Conservation (phyloP, 495 filamentous ascomycete species). For the Penicillium salamii region DNA sequence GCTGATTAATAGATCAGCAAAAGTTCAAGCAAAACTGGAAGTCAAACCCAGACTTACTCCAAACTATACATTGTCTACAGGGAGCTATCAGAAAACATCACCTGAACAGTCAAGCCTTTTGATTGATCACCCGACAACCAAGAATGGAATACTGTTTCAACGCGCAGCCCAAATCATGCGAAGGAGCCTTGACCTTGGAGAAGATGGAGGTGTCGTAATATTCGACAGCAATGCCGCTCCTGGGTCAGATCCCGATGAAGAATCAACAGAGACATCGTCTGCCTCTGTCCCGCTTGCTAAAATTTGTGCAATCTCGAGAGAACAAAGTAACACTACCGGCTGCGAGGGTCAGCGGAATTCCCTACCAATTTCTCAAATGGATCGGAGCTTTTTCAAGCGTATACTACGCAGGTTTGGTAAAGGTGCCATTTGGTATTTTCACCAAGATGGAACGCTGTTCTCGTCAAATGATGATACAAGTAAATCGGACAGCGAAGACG, state of each 20-base stretch:
- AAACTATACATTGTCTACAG: not conserved
- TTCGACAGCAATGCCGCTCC: slow-evolving; percentile 14
- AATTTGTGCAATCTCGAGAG: slow-evolving; percentile 8
- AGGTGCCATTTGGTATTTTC: slow-evolving; percentile 18
- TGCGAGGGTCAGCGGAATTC: not conserved
- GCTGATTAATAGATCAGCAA: not conserved
- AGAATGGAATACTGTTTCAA: slow-evolving; percentile 24
- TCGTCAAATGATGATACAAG: slow-evolving; percentile 14
- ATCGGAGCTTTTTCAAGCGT: slow-evolving; percentile 11
- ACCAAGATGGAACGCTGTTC: slow-evolving; percentile 6
- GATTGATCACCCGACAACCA: no score
- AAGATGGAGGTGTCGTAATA: slow-evolving; percentile 41
- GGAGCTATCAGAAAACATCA: slow-evolving; percentile 4
- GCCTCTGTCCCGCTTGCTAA: not conserved
- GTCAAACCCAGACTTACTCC: no score
- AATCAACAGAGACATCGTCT: not conserved
- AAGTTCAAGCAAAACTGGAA: no score
- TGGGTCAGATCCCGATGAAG: not conserved
- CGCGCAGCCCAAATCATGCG: slow-evolving; percentile 45
- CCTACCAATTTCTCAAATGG: slow-evolving; percentile 4
- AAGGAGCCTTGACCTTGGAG: slow-evolving; percentile 39
- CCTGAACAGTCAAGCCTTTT: no score
- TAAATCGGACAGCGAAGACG: not conserved
- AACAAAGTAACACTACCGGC: not conserved
- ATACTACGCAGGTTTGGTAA: not conserved